These are phyloP conservation scores for Trichoderma simmonsii DNA, from an alignment of 2,329 filamentous ascomycete species.

Conservation along the genomic window DNA sequence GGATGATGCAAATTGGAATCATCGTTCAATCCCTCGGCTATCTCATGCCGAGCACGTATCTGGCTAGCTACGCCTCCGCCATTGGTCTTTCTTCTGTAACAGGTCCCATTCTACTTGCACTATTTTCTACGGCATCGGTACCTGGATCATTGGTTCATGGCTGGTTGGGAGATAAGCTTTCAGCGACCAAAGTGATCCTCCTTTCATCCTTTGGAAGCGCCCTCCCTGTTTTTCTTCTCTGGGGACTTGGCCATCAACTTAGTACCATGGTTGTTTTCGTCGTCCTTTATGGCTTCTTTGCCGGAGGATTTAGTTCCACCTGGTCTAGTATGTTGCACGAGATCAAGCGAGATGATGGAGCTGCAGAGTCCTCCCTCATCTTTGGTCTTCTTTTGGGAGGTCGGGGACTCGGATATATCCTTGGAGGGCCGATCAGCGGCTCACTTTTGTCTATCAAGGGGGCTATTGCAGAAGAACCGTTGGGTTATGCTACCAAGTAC, in stretches of 20 bases:
- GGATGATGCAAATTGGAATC: constrained; percentile 56
- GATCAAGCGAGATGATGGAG: constrained; percentile 26
- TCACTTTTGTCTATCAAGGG: constrained; percentile 28
- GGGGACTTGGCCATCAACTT: constrained; percentile 55
- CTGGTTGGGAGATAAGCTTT: constrained; percentile 52
- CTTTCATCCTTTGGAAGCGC: constrained; percentile 57
- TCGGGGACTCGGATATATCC: constrained; percentile 59
- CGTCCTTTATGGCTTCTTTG: constrained; percentile 62
- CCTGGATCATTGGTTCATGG: constrained; percentile 59
- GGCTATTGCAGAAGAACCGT: constrained; percentile 25
- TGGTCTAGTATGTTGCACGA: constrained; percentile 57
- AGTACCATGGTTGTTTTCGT: constrained; percentile 58
- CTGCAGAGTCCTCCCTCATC: constrained; percentile 50
- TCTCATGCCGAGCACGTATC: constrained; percentile 61
- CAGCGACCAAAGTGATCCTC: constrained; percentile 52
- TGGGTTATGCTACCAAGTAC: constrained; percentile 33
- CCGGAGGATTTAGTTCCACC: constrained; percentile 59
- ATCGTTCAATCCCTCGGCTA: constrained; percentile 60
- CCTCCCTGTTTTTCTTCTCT: constrained; percentile 56
- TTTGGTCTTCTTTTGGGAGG: constrained; percentile 57
- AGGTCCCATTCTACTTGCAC: constrained; percentile 53
- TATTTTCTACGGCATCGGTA: constrained; percentile 61
- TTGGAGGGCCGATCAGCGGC: constrained; percentile 53
- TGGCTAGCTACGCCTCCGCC: constrained; percentile 54
- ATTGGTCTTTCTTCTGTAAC: constrained; percentile 53